Evolutionary conservation across 805 yeast genomes (phyloP), one percentile per base, ranked within the genome.

Genomic region (Grigorovia yakushimaensis): DNA sequence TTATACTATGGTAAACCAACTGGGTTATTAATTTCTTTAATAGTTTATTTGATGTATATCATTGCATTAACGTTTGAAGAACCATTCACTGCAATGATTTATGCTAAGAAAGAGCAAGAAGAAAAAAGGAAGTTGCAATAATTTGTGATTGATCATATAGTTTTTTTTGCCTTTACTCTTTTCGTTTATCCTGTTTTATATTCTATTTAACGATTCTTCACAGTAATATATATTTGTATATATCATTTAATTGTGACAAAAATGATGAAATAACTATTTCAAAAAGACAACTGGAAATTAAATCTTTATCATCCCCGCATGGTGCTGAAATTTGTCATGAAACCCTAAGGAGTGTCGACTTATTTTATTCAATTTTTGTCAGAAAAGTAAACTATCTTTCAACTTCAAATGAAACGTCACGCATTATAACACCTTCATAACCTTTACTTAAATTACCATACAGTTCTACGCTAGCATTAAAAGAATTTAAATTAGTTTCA

Each of bases 21-120:
- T 1, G 98, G 98, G 22, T 59, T 93, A 43, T 68, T 79, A 43
- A 78, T 88, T 24, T 72, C 94, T 41, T 71, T 72, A 2, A 69
- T 86, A 53, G 98, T 93, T 6, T 80, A 77, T 59, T 64, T 81
- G 41, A 84, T 91, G 88, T 93, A 93, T 70, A 70, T 73, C 47
- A 69, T 91, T 54, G 98, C 96, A 1, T 76, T 88, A 60, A 65
- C 75, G 47, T 88, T 91, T 57, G 98, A 93, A 68, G 98, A 91
- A 61, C 98, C 98, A 15, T 93, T 89, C 73, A 93, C 98, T 20
- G 95, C 85, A 21, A 77, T 74, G 62, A 93, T 93, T 51, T 93
- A 93, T 60, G 84, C 91, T n/a, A 73, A 76, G 56, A 76, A 87
- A 54, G 83, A 23, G 10, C 33, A 22, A 3, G 35, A 39, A 11